A percentile compares a stretch with the other conserved stretches of the same genome.
phyloP scores from a whole-genome alignment of 768 basidiomycete genomes.

The Cubamyces sp. region DNA sequence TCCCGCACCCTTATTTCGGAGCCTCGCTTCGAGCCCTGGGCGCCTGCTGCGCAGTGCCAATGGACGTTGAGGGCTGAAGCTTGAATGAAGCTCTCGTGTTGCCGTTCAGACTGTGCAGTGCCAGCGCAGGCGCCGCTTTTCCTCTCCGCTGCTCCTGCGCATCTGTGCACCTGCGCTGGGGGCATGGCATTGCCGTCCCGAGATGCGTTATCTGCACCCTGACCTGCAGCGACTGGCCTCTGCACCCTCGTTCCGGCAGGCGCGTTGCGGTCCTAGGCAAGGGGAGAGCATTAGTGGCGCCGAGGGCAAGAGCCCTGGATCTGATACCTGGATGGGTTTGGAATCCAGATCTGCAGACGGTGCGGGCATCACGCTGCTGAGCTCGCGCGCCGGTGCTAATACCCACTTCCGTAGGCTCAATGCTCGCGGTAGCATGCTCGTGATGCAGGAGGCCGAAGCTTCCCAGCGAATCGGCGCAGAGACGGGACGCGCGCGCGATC shows the following conservation, averaged over 20 bases:
- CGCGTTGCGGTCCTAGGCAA: conserved; percentile 1
- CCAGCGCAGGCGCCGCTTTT: neutral
- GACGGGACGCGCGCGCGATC: too few species aligned
- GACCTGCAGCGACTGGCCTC: conserved; percentile 3
- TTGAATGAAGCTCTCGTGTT: too few species aligned
- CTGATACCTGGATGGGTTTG: neutral
- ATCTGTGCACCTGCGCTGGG: neutral
- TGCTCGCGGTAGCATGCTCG: too few species aligned
- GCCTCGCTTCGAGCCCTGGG: too few species aligned
- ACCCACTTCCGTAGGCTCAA: neutral
- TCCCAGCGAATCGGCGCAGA: too few species aligned
- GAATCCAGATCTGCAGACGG: too few species aligned
- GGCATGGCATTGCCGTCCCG: conserved; percentile 6
- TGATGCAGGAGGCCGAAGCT: too few species aligned
- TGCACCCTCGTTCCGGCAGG: conserved; percentile 4
- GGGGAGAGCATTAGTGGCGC: neutral
- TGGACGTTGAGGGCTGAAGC: too few species aligned
- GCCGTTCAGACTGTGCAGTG: neutral
- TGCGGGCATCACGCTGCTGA: neutral
- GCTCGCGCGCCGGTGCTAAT: neutral
- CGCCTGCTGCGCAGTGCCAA: too few species aligned
- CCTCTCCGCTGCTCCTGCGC: neutral
- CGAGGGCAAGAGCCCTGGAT: neutral
- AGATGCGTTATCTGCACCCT: conserved; percentile 11
- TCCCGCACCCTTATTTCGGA: too few species aligned